Evolutionary conservation across 495 filamentous ascomycete species (phyloP).

Genomic region (Penicillium psychrofluorescens): DNA sequence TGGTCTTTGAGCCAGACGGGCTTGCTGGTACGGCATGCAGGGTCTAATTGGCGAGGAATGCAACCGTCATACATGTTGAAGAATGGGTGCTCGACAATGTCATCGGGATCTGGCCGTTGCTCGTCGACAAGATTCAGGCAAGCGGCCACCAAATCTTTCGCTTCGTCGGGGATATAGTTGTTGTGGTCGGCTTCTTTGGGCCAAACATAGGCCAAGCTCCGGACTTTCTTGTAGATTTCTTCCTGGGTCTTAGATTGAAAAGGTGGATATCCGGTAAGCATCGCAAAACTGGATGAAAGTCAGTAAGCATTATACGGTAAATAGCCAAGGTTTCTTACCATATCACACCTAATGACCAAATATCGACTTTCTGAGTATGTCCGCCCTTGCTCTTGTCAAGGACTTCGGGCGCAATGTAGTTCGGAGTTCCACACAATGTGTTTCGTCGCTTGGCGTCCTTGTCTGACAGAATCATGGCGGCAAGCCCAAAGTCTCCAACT

Average conservation of each 20-base stretch:
- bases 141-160: slow-evolving; percentile 70
- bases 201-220: slow-evolving; percentile 69
- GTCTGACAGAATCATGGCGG: slow-evolving; percentile 82
- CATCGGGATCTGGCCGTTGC: slow-evolving; percentile 66
- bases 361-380: slow-evolving; percentile 88
- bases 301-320: slow-evolving; percentile 7
- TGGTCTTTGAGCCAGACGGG: slow-evolving; percentile 38
- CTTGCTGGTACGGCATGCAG: slow-evolving; percentile 30
- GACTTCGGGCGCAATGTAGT: slow-evolving; percentile 97
- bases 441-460: slow-evolving; percentile 78
- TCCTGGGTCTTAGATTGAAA: slow-evolving; percentile 83
- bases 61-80: slow-evolving; percentile 58
- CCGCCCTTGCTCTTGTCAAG: slow-evolving; percentile 68
- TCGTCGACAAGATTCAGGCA: slow-evolving; percentile 70
- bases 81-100: slow-evolving; percentile 75
- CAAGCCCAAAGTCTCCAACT: slow-evolving; percentile 93
- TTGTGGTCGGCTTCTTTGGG: slow-evolving; percentile 46
- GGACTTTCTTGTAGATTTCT: slow-evolving; percentile 75
- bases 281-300: slow-evolving; percentile 57
- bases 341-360: slow-evolving; percentile 96
- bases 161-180: slow-evolving; percentile 48
- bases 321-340: slow-evolving; percentile 49
- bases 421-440: slow-evolving; percentile 93
- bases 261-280: slow-evolving; percentile 83
- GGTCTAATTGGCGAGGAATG: slow-evolving; percentile 41